A percentile compares a stretch with the other conserved stretches of the same genome.
Evolutionary conservation across 179 eudicot genomes (phyloP).

Genomic region (Patellifolia procumbens): DNA sequence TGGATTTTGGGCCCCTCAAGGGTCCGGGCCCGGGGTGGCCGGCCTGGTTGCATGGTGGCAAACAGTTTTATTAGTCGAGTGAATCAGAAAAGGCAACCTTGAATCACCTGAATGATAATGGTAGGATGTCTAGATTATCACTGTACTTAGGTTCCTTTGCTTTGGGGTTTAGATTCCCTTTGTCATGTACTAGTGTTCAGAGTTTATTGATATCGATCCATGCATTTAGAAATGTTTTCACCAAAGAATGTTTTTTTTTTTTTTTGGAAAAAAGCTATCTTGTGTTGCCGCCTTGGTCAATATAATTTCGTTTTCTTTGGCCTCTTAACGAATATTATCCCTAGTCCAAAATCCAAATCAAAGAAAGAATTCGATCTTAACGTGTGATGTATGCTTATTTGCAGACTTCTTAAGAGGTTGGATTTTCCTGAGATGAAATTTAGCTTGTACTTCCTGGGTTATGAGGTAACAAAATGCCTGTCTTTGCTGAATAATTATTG

Average conservation of each 20-base stretch:
- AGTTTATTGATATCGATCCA: not conserved
- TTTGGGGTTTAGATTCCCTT: not conserved
- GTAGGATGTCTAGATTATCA: not conserved
- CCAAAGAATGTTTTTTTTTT: not conserved
- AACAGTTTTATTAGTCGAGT: not conserved
- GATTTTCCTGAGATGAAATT: constrained; percentile 93
- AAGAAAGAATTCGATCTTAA: not conserved
- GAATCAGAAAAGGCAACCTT: not conserved
- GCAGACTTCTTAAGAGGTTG: constrained; percentile 87
- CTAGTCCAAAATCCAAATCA: not conserved
- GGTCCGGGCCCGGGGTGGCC: too few relatives aligned
- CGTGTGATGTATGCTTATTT: constrained; percentile 12
- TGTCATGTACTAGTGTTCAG: not conserved
- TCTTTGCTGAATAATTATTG: constrained; percentile 14
- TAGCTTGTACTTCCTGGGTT: constrained; percentile 87
- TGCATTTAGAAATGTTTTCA: not conserved
- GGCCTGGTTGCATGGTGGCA: not conserved
- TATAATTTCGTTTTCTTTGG: not conserved
- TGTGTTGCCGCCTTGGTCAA: not conserved
- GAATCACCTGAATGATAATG: not conserved
- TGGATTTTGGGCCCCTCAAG: too few relatives aligned
- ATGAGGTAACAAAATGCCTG: constrained; percentile 57
- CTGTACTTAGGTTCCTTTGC: not conserved
- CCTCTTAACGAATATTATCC: not conserved
- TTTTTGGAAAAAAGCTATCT: not conserved